Base-by-base conservation (phyloP, 164 flowering plant species). In the Magnolia officinalis region DNA sequence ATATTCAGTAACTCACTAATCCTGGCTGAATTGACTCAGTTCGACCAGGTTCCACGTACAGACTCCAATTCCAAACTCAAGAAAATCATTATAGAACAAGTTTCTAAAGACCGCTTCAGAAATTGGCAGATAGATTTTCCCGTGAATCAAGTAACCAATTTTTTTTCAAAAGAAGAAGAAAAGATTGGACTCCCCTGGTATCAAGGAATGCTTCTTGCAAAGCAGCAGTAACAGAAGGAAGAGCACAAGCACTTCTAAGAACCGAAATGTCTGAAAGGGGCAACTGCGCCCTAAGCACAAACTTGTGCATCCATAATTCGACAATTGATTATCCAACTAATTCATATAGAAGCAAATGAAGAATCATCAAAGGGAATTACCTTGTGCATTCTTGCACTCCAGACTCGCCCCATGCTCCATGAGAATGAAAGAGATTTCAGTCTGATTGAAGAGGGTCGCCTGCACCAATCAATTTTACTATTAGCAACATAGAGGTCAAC, bases 361-460 rank as follows among this genome's bases (percentile, higher is more conserved):
- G 29, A 26, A 26, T 26, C 61, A 55, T 55, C 61, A 55, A 16
- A 6, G 23, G 75, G 29, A 64, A 45, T 82, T 88, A 91, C 99
- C 98, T 79, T 92, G 99, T 76, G 91, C 90, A 80, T 96, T 94
- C 84, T 87, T 91, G 85, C 80, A 84, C 78, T 90, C 89, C 75
- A 87, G 8, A 78, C 83, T 87, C 65, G 98, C 98, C 67, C 98
- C 98, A 78, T 78, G 66, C 31, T 96, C 98, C 91, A 96, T 93
- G 75, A 96, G 97, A 31, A 84, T 74, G 80, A 96, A 94, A 78
- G 86, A 87, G 68, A 94, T 94, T 64, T 96, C 98, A 58, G 96
- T 91, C 72, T 86, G 90, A 82, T 94, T 96, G 78, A 96, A 96
- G 24, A 96, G 78, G 71, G 99, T 93, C 4, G 99, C 98, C 99